phyloP scores from a whole-genome alignment of 2,329 filamentous ascomycete species.

The Penicillium sp. region DNA sequence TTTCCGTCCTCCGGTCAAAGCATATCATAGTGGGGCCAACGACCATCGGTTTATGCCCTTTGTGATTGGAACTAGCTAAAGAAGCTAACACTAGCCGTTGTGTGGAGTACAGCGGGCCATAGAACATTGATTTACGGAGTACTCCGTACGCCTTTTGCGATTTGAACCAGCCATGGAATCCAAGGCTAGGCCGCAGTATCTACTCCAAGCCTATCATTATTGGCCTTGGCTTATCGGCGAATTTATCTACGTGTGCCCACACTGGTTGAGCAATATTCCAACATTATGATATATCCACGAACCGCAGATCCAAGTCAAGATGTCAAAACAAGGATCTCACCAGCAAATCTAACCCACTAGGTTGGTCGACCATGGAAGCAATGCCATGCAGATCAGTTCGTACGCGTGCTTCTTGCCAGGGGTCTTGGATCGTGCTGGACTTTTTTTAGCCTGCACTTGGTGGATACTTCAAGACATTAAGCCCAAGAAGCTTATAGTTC shows the following conservation, averaged over 20 bases:
- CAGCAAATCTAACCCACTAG: neutral
- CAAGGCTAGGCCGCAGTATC: too few species aligned
- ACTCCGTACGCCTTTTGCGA: neutral
- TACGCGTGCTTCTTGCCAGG: neutral
- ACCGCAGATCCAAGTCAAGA: neutral
- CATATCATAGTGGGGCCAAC: neutral
- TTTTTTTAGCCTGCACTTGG: neutral
- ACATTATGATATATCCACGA: neutral
- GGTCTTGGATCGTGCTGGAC: neutral
- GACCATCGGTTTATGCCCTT: neutral
- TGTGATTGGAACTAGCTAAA: too few species aligned
- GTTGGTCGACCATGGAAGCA: neutral
- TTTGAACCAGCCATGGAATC: neutral
- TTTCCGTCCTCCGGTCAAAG: neutral
- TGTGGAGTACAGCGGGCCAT: neutral
- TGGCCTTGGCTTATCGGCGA: neutral
- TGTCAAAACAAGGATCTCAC: neutral
- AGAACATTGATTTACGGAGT: too few species aligned
- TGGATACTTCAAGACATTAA: too few species aligned
- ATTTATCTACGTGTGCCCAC: neutral
- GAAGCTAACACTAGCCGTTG: too few species aligned
- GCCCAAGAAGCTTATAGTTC: neutral
- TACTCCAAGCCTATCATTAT: neutral
- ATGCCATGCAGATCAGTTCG: neutral
- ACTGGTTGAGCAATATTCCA: neutral